A percentile compares a stretch with the other conserved stretches of the same genome.
These are phyloP conservation scores for Stephania japonica DNA, from an alignment of 164 flowering plant genomes.

Conservation along the genomic window DNA sequence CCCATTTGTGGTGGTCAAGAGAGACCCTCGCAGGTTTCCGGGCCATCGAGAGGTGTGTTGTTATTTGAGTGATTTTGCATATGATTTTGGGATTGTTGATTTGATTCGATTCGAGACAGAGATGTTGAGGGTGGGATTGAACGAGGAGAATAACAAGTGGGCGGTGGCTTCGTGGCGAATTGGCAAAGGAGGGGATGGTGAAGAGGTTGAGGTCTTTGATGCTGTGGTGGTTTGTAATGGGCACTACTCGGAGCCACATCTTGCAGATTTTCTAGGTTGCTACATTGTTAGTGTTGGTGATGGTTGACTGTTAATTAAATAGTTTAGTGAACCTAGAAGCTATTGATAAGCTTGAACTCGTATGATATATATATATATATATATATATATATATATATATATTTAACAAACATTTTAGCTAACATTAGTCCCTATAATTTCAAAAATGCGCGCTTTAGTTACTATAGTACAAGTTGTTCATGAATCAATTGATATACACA, in stretches of 20 bases:
- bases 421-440: too few relatives aligned
- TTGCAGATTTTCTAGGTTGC: conserved; percentile 35
- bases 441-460: too few relatives aligned
- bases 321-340: too few relatives aligned
- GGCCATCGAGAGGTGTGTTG: conserved; percentile 61
- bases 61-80: conserved; percentile 52
- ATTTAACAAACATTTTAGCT: too few relatives aligned
- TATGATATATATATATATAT: too few relatives aligned
- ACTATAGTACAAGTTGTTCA: too few relatives aligned
- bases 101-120: conserved; percentile 62
- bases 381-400: too few relatives aligned
- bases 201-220: conserved; percentile 37
- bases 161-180: conserved; percentile 30
- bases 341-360: too few relatives aligned
- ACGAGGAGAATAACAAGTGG: conserved; percentile 50
- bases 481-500: too few relatives aligned
- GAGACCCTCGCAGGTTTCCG: conserved; percentile 68
- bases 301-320: too few relatives aligned
- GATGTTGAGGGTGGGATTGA: conserved; percentile 45
- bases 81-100: conserved; percentile 42
- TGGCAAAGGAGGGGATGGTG: conserved; percentile 13
- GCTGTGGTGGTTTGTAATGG: conserved; percentile 56
- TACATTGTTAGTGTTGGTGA: too few relatives aligned
- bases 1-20: conserved; percentile 42
- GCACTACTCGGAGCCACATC: conserved; percentile 45